phyloP scores from a whole-genome alignment of 768 basidiomycete genomes.

The Termitomyces sp. region DNA sequence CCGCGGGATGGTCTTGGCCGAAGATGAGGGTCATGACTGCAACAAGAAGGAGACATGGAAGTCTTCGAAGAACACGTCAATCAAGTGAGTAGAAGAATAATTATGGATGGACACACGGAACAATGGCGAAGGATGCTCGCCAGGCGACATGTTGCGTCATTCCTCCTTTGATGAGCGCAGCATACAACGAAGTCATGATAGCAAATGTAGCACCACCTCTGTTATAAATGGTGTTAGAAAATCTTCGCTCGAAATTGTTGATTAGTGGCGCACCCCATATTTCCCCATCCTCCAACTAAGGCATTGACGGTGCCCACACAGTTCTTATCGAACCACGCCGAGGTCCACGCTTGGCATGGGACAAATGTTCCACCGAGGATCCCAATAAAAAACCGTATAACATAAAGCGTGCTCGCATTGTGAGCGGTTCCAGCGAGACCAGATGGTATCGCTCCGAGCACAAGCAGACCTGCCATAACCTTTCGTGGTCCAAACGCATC shows the following conservation, averaged over 20 bases:
- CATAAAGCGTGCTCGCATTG: slow-evolving; percentile 23
- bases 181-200: slow-evolving; percentile 50
- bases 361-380: slow-evolving; percentile 59
- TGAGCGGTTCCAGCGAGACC: slow-evolving; percentile 49
- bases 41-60: slow-evolving; percentile 41
- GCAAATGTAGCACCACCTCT: slow-evolving; percentile 48
- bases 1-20: slow-evolving; percentile 50
- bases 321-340: slow-evolving; percentile 51
- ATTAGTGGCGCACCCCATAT: slow-evolving; percentile 25
- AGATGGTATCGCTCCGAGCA: slow-evolving; percentile 53
- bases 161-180: slow-evolving; percentile 28
- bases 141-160: slow-evolving; percentile 39
- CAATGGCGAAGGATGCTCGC: slow-evolving; percentile 48
- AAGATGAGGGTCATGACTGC: slow-evolving; percentile 35
- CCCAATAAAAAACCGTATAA: slow-evolving; percentile 49
- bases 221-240: background rate
- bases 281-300: slow-evolving; percentile 52
- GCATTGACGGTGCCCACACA: slow-evolving; percentile 43
- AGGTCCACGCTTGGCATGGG: slow-evolving; percentile 57
- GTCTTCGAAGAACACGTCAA: slow-evolving; percentile 14
- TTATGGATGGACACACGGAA: slow-evolving; percentile 28
- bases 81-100: background rate
- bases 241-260: background rate
- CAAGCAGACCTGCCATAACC: slow-evolving; percentile 47
- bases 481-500: slow-evolving; percentile 47